Conservation (phyloP, 176 grass and related monocot genomes). For the Carex scoparia region DNA sequence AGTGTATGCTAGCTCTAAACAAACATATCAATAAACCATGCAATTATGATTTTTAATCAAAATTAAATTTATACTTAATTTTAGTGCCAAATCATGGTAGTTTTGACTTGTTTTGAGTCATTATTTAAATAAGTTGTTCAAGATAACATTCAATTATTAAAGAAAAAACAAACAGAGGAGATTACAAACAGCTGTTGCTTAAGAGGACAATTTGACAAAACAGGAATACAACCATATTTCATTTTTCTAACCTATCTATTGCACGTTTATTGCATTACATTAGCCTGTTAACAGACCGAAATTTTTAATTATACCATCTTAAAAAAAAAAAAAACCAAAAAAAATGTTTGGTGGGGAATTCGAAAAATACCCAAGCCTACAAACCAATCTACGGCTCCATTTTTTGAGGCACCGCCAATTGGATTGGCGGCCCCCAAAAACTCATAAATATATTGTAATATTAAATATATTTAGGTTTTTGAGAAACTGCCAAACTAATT, state of each 20-base stretch:
- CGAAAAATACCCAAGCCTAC: no score
- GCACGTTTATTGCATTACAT: constrained; percentile 23
- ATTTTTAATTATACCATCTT: no score
- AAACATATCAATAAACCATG: neutral
- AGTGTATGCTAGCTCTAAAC: neutral
- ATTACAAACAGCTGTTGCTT: neutral
- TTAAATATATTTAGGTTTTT: no score
- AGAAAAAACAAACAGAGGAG: neutral
- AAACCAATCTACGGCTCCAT: no score
- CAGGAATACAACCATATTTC: neutral
- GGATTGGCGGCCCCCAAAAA: no score
- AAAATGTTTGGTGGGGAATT: no score
- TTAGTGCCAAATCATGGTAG: neutral
- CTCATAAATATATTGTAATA: no score
- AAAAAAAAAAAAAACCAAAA: no score
- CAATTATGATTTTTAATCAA: neutral
- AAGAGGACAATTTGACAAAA: neutral
- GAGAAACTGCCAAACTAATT: no score
- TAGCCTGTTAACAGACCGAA: neutral
- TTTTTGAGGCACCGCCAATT: no score
- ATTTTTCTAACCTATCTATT: constrained; percentile 23
- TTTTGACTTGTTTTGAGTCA: neutral
- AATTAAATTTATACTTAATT: neutral
- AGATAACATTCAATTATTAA: neutral
- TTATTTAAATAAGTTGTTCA: neutral